Percentiles rank a stretch among this genome's conserved stretches.
phyloP scores from a whole-genome alignment of 495 filamentous ascomycete species.

The Neurospora sp. region DNA sequence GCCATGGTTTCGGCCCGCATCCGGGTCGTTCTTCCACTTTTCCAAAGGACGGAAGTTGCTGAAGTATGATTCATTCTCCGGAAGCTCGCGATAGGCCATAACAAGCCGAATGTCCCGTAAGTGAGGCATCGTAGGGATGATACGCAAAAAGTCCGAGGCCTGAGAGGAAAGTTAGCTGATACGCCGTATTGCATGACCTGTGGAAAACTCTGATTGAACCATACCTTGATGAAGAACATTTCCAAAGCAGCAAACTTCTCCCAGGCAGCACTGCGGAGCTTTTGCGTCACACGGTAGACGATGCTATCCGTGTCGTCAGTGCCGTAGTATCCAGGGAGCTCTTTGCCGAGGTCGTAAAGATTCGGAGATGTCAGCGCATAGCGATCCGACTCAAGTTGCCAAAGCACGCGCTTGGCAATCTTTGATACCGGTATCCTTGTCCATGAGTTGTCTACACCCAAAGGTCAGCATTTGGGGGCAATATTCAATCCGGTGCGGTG shows the following conservation, averaged over 20 bases:
- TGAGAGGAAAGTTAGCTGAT: slow-evolving; percentile 24
- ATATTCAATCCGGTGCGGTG: background rate
- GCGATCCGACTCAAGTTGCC: slow-evolving; percentile 37
- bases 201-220: background rate
- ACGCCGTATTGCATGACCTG: background rate
- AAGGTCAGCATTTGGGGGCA: slow-evolving; percentile 3
- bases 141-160: slow-evolving; percentile 65
- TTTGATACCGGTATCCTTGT: slow-evolving; percentile 39
- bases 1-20: slow-evolving; percentile 24
- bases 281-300: slow-evolving; percentile 25
- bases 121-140: slow-evolving; percentile 60
- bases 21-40: slow-evolving; percentile 45
- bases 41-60: slow-evolving; percentile 23
- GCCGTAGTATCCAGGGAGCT: slow-evolving; percentile 33
- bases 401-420: slow-evolving; percentile 37
- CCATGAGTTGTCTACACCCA: slow-evolving; percentile 54
- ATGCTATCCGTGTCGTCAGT: slow-evolving; percentile 28
- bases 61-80: slow-evolving; percentile 29
- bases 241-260: slow-evolving; percentile 43
- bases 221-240: slow-evolving; percentile 71
- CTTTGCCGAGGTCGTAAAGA: slow-evolving; percentile 34
- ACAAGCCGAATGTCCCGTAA: slow-evolving; percentile 50
- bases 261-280: slow-evolving; percentile 33
- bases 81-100: slow-evolving; percentile 42
- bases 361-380: slow-evolving; percentile 36